A percentile compares a stretch with the other conserved stretches of the same genome.
These are phyloP conservation scores for Sugiyamaella paludigena DNA, from an alignment of 1,139 yeast genomes.

Conservation along the genomic window DNA sequence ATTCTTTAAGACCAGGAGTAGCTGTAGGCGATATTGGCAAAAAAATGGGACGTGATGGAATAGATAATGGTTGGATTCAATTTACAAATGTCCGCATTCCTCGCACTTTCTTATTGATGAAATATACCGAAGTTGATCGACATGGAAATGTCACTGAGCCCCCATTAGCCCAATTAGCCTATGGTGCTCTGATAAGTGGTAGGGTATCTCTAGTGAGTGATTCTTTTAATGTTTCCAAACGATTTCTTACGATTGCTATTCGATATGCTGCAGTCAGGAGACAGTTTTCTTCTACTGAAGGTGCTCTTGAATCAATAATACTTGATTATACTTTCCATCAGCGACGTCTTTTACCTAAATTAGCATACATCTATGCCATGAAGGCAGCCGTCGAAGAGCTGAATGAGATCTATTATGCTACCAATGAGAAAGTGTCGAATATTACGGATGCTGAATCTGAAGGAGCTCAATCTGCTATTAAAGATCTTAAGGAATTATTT, in stretches of 20 bases:
- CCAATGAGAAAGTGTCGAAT: conserved; percentile 1
- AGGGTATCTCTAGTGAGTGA: conserved; percentile 87
- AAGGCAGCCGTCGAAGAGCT: conserved; percentile 69
- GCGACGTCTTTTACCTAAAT: conserved; percentile 74
- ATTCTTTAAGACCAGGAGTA: conserved; percentile 72
- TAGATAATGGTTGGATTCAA: conserved; percentile 93
- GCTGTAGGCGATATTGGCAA: conserved; percentile 89
- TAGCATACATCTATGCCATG: conserved; percentile 77
- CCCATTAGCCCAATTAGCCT: conserved; percentile 82
- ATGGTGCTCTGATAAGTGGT: conserved; percentile 83
- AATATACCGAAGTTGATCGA: conserved; percentile 68
- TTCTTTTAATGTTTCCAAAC: conserved; percentile 77
- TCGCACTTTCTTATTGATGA: conserved; percentile 76
- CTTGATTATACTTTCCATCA: conserved; percentile 86
- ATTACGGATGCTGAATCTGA: conserved; percentile 54
- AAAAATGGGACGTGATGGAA: conserved; percentile 80
- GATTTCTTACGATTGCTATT: conserved; percentile 78
- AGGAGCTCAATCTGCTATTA: conserved; percentile 47
- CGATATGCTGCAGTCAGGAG: conserved; percentile 89
- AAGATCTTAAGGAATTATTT: conserved; percentile 71
- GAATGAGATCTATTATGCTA: conserved; percentile 10
- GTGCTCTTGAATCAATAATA: conserved; percentile 43
- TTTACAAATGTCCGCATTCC: conserved; percentile 81
- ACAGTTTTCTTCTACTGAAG: conserved; percentile 61
- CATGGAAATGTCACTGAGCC: conserved; percentile 65